Percentiles rank a stretch among this genome's conserved stretches.
phyloP scores from a whole-genome alignment of 768 basidiomycete genomes.

The Russula lepida region DNA sequence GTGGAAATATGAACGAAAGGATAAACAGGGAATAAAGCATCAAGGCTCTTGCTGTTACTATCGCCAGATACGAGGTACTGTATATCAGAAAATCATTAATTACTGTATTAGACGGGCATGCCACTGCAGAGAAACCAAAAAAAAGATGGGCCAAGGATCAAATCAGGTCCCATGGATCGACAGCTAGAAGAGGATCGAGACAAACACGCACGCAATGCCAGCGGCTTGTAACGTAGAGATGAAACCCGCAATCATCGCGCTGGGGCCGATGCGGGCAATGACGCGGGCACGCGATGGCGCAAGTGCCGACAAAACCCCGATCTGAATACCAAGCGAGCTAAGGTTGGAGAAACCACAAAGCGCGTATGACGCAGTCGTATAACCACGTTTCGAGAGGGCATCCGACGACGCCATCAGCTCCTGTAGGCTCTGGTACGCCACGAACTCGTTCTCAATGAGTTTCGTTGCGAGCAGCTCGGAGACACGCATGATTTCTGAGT shows the following conservation, averaged over 20 bases:
- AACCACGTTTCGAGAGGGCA: conserved; percentile 64
- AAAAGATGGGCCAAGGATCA: background rate
- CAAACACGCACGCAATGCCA: conserved; percentile 44
- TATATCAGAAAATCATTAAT: background rate
- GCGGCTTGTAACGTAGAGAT: conserved; percentile 56
- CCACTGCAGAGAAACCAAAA: background rate
- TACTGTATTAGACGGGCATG: background rate
- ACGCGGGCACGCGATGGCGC: conserved; percentile 60
- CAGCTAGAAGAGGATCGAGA: background rate
- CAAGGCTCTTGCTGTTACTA: background rate
- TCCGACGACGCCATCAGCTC: conserved; percentile 35
- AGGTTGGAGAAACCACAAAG: conserved; percentile 90
- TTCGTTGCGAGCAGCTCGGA: conserved; percentile 79
- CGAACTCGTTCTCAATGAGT: conserved; percentile 81
- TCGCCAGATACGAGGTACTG: background rate
- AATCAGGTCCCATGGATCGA: background rate
- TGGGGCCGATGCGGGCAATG: conserved; percentile 61
- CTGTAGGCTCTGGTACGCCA: conserved; percentile 57
- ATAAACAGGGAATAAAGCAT: background rate
- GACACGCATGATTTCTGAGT: conserved; percentile 71
- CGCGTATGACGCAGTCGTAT: conserved; percentile 77
- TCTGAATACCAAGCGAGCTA: conserved; percentile 79
- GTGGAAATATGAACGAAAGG: background rate
- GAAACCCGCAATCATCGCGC: conserved; percentile 66
- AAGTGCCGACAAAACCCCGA: conserved; percentile 63